A percentile compares a stretch with the other conserved stretches of the same genome.
Evolutionary conservation across 164 flowering plant genomes (phyloP).

Genomic region (Hamamelis virginiana): DNA sequence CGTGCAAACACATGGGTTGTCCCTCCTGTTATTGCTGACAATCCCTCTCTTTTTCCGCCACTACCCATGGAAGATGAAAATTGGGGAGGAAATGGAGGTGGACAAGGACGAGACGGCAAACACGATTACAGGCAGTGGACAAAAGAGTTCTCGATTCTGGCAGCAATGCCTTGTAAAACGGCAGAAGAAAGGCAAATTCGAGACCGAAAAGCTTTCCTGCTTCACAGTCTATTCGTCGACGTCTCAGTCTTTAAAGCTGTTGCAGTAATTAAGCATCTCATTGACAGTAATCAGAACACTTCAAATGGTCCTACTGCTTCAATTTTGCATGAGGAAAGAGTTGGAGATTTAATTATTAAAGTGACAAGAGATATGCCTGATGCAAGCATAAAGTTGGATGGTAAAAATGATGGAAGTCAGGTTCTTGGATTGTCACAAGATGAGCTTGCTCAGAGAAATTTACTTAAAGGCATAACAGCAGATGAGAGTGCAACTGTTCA

Average conservation of each 20-base stretch:
- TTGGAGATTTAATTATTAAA: slow-evolving; percentile 67
- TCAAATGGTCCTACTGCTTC: slow-evolving; percentile 21
- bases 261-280: slow-evolving; percentile 43
- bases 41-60: slow-evolving; percentile 61
- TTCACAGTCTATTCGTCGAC: slow-evolving; percentile 91
- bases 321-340: slow-evolving; percentile 49
- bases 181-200: slow-evolving; percentile 88
- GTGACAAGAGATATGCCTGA: slow-evolving; percentile 67
- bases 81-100: slow-evolving; percentile 97
- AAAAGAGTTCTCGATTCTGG: slow-evolving; percentile 69
- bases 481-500: slow-evolving; percentile 94
- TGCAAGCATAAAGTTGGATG: slow-evolving; percentile 70
- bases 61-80: slow-evolving; percentile 88
- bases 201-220: slow-evolving; percentile 84
- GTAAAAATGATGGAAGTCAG: slow-evolving; percentile 73
- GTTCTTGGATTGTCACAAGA: slow-evolving; percentile 55
- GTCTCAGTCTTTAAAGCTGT: slow-evolving; percentile 82
- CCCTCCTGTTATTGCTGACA: slow-evolving; percentile 77
- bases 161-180: slow-evolving; percentile 90
- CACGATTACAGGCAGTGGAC: slow-evolving; percentile 72
- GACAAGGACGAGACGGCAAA: slow-evolving; percentile 77
- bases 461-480: slow-evolving; percentile 93
- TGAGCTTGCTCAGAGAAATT: slow-evolving; percentile 70
- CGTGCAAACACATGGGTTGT: slow-evolving; percentile 94
- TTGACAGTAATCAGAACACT: slow-evolving; percentile 32